Evolutionary conservation across 768 basidiomycete genomes (phyloP).

Genomic region (Tylopilus felleus): DNA sequence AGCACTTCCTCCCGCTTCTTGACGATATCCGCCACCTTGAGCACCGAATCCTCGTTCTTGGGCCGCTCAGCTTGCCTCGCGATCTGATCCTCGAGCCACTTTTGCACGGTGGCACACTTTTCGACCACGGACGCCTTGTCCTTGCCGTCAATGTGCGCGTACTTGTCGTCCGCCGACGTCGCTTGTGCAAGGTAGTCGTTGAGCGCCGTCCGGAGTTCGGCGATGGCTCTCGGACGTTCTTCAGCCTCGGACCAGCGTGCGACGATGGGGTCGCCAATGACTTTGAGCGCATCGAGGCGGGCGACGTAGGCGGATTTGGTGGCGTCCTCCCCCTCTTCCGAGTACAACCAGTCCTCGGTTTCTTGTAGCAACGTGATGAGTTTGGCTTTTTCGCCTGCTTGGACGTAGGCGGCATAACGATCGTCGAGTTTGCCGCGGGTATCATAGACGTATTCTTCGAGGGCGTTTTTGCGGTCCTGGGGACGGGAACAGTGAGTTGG

Average conservation of each 20-base stretch:
- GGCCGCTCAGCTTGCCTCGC: slow-evolving; percentile 81
- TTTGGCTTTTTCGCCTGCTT: slow-evolving; percentile 71
- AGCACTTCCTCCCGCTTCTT: slow-evolving; percentile 93
- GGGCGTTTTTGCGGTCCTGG: slow-evolving; percentile 95
- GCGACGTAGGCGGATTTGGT: slow-evolving; percentile 91
- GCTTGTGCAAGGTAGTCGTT: slow-evolving; percentile 85
- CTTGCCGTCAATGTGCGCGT: slow-evolving; percentile 84
- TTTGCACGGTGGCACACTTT: slow-evolving; percentile 82
- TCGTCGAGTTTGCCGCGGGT: slow-evolving; percentile 90
- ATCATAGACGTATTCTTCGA: slow-evolving; percentile 99
- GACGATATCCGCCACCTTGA: slow-evolving; percentile 76
- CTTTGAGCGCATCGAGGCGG: slow-evolving; percentile 80
- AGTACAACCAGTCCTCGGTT: slow-evolving; percentile 96
- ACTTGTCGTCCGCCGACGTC: slow-evolving; percentile 80
- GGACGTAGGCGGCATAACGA: slow-evolving; percentile 74
- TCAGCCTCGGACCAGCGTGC: slow-evolving; percentile 82
- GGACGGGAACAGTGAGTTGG: neutral
- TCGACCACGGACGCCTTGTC: slow-evolving; percentile 86
- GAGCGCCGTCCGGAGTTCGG: slow-evolving; percentile 81
- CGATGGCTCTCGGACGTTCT: slow-evolving; percentile 68
- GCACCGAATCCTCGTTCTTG: slow-evolving; percentile 84
- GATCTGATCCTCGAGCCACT: slow-evolving; percentile 95
- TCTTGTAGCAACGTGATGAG: slow-evolving; percentile 67
- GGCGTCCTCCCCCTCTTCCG: slow-evolving; percentile 93
- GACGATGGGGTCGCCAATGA: slow-evolving; percentile 81